phyloP scores from a whole-genome alignment of 2,329 filamentous ascomycete genomes.

The Sporothrix sp. region DNA sequence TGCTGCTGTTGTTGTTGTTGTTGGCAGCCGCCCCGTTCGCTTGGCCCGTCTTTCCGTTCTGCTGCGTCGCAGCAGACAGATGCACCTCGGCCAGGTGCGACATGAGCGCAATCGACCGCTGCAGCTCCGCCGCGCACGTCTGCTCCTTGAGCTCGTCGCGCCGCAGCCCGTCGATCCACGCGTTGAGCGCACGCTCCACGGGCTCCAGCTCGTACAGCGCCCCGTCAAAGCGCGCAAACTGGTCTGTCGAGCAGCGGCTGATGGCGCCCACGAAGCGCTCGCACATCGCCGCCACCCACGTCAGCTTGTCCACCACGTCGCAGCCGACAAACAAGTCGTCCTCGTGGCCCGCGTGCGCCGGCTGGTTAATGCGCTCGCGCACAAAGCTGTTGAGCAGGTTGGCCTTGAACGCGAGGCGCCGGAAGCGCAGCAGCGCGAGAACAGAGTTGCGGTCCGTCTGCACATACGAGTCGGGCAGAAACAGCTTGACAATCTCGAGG shows the following conservation, averaged over 20 bases:
- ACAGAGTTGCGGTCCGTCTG: slow-evolving; percentile 74
- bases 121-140: slow-evolving; percentile 70
- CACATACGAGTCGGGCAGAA: slow-evolving; percentile 70
- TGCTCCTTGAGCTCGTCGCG: slow-evolving; percentile 79
- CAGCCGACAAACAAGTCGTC: slow-evolving; percentile 73
- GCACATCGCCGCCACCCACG: slow-evolving; percentile 75
- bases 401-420: slow-evolving; percentile 80
- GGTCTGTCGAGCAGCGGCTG: slow-evolving; percentile 63
- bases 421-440: slow-evolving; percentile 80
- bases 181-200: slow-evolving; percentile 79
- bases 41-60: neutral
- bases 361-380: slow-evolving; percentile 59
- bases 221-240: slow-evolving; percentile 69
- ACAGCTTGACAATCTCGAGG: slow-evolving; percentile 77
- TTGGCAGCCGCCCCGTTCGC: neutral
- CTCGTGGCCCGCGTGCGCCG: slow-evolving; percentile 56
- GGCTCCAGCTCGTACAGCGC: slow-evolving; percentile 82
- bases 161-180: slow-evolving; percentile 76
- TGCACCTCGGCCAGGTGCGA: slow-evolving; percentile 77
- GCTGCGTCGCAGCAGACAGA: slow-evolving; percentile 36
- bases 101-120: slow-evolving; percentile 76
- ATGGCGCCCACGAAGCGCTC: slow-evolving; percentile 76
- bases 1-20: slow-evolving; percentile 9
- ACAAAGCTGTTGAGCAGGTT: slow-evolving; percentile 67
- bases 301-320: slow-evolving; percentile 74